Conservation (phyloP, 2,329 filamentous ascomycete species). For the Venturia nashicola region DNA sequence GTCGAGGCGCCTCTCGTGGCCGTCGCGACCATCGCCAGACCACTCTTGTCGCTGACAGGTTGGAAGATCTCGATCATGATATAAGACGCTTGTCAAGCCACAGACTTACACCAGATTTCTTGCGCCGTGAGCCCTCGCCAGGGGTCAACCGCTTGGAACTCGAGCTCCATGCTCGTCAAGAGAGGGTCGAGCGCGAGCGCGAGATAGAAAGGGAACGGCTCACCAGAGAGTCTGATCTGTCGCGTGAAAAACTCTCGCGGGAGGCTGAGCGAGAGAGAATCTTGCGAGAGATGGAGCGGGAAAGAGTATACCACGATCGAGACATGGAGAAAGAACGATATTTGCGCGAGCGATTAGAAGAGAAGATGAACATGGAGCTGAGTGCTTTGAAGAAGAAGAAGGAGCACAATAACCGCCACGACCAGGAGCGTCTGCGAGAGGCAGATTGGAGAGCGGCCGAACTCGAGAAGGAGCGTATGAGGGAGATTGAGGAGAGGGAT, state of each 20-base stretch:
- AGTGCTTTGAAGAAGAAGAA: background rate
- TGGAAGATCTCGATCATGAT: slow-evolving; percentile 9
- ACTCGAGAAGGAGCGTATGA: background rate
- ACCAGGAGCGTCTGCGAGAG: background rate
- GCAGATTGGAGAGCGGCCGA: background rate
- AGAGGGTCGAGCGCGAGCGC: background rate
- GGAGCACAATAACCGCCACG: background rate
- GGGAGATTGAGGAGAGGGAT: slow-evolving; percentile 14
- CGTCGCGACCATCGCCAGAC: background rate
- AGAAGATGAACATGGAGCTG: background rate
- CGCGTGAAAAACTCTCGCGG: background rate
- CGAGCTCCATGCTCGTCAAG: background rate
- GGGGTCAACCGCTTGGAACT: background rate
- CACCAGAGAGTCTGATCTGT: background rate
- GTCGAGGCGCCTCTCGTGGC: slow-evolving; percentile 3
- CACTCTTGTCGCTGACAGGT: slow-evolving; percentile 4
- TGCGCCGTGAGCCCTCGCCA: slow-evolving; percentile 2
- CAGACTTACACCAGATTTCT: background rate
- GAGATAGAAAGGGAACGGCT: background rate
- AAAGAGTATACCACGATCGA: slow-evolving; percentile 1
- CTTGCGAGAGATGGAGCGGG: background rate
- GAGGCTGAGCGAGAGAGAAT: background rate
- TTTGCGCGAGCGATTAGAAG: background rate
- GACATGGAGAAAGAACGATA: background rate
- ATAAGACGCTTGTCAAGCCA: slow-evolving; percentile 1